Base-by-base conservation (phyloP, 768 basidiomycete genomes). In the Clavulina sp. region DNA sequence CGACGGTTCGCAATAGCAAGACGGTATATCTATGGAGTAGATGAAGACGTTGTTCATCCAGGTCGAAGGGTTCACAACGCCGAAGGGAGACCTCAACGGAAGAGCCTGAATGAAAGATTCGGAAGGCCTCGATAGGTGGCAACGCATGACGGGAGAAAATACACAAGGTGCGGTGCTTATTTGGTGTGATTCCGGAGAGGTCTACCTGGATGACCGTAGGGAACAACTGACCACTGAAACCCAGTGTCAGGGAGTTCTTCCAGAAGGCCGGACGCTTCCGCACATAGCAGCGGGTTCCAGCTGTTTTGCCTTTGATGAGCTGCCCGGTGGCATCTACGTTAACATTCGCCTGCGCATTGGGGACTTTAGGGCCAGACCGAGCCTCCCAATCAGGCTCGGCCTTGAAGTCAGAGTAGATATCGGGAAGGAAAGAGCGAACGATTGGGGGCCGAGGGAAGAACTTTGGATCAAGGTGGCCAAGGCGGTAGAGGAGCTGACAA, bases 221-320 rank as follows among this genome's bases (percentile, higher is more conserved):
- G 60, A 76, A 80, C n/a, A 81, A 60, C 52, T 52, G 60, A 24
- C 57, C 55, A n/a, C 54, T 58, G 18, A 60, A 54, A 53, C 60
- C 57, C 13, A 24, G 9, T 48, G 58, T 52, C 19, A 58, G 57
- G 18, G 67, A 61, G 57, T 75, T 73, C 9, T 56, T 55, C 86
- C 86, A 87, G 60, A 88, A 84, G 34, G 69, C 64, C n/a, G 84
- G 75, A 43, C 60, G 63, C 62, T 74, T 80, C 54, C 73, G 70
- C 9, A 65, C 62, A 64, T 86, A 83, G 48, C 68, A 64, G 34
- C 73, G 70, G 9, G 73, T 72, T 6, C 77, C 76, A 38, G 64
- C 57, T 3, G 56, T 49, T 51, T 65, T 67, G 31, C 16, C 50
- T 54, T 28, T 26, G 53, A 32, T 31, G 30, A 31, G 29, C 19